phyloP scores from a whole-genome alignment of 495 filamentous ascomycete species.

The Aspergillus carlsbadensis region DNA sequence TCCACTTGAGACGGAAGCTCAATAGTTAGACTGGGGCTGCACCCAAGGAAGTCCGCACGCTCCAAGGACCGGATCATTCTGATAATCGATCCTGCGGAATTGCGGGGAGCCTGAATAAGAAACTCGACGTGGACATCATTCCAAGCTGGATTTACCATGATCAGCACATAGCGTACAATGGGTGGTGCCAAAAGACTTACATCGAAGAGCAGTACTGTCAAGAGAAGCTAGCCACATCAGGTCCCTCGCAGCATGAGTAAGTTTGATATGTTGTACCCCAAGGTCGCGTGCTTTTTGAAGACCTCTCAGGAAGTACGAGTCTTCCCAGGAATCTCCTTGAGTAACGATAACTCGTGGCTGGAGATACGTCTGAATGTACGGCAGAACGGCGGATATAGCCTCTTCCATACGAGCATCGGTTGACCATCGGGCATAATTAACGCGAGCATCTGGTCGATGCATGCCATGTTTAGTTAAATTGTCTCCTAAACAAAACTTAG shows the following conservation, averaged over 20 bases:
- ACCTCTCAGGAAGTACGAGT: slow-evolving; percentile 53
- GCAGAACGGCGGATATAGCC: slow-evolving; percentile 41
- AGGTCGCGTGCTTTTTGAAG: slow-evolving; percentile 43
- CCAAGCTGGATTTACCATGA: slow-evolving; percentile 55
- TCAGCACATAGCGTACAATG: not conserved
- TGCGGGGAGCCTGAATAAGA: slow-evolving; percentile 66
- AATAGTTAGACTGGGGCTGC: slow-evolving; percentile 69
- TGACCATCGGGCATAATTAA: slow-evolving; percentile 47
- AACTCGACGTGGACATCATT: slow-evolving; percentile 72
- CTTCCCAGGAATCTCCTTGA: slow-evolving; percentile 43
- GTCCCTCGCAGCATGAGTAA: slow-evolving; percentile 61
- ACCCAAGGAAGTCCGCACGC: slow-evolving; percentile 69
- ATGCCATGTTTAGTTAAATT: not conserved
- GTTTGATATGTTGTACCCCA: slow-evolving; percentile 57
- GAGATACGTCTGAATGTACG: slow-evolving; percentile 46
- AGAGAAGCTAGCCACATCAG: slow-evolving; percentile 76
- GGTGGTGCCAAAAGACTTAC: slow-evolving; percentile 34
- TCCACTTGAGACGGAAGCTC: slow-evolving; percentile 73
- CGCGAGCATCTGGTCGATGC: slow-evolving; percentile 42
- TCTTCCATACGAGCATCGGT: slow-evolving; percentile 51
- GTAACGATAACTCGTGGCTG: slow-evolving; percentile 52
- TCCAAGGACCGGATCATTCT: slow-evolving; percentile 70
- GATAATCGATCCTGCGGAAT: slow-evolving; percentile 68
- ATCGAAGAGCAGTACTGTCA: slow-evolving; percentile 66
- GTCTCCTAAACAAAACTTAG: not conserved